Evolutionary conservation across 192 early-diverging fungal genomes (phyloP).

Genomic region (Anaeromyces robustus): DNA sequence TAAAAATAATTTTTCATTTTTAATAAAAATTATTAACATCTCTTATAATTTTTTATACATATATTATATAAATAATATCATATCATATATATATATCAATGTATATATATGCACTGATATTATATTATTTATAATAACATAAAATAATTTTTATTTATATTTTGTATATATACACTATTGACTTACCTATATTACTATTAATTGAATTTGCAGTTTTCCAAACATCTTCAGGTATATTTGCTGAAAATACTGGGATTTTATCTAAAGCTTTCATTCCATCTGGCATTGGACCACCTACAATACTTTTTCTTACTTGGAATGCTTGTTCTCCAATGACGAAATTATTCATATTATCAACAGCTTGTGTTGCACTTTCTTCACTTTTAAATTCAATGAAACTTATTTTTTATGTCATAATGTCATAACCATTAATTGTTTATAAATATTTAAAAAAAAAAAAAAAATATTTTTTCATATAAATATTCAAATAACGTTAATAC

Average conservation of each 20-base stretch:
- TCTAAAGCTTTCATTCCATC: constrained; percentile 65
- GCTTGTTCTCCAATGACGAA: constrained; percentile 58
- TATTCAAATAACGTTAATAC: too few relatives aligned
- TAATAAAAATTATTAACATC: too few relatives aligned
- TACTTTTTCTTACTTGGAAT: constrained; percentile 47
- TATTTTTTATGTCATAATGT: constrained; percentile 4
- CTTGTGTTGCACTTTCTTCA: constrained; percentile 17
- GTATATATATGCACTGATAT: too few relatives aligned
- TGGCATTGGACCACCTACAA: constrained; percentile 63
- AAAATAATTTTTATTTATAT: background rate
- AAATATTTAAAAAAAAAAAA: too few relatives aligned
- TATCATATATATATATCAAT: too few relatives aligned
- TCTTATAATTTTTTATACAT: too few relatives aligned
- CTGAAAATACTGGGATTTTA: constrained; percentile 16
- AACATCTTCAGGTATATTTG: constrained; percentile 5
- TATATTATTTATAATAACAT: too few relatives aligned
- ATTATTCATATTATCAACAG: constrained; percentile 54
- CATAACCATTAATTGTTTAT: too few relatives aligned
- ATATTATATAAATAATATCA: too few relatives aligned
- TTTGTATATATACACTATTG: background rate
- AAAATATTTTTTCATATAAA: too few relatives aligned
- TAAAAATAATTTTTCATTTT: too few relatives aligned
- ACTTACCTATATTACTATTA: background rate
- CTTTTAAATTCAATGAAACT: constrained; percentile 69
- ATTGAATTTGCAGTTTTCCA: constrained; percentile 10